A percentile compares a stretch with the other conserved stretches of the same genome.
These are phyloP conservation scores for Blastocystis sp. DNA, from an alignment of 352 stramenopile species.

Conservation along the genomic window DNA sequence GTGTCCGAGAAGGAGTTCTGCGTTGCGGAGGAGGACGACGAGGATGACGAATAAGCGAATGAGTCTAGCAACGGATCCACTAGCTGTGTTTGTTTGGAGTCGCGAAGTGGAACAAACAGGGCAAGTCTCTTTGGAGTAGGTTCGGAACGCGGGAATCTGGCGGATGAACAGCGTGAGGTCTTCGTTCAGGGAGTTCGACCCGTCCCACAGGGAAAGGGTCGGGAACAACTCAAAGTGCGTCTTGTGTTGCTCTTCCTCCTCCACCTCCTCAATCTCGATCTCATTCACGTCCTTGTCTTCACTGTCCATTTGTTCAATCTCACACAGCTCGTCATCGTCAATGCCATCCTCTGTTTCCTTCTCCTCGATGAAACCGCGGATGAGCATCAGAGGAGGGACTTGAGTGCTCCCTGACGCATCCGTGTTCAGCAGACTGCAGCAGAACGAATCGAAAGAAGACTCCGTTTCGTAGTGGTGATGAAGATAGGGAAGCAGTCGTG, in stretches of 20 bases:
- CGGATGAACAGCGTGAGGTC: conserved; percentile 12
- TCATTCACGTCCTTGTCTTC: background rate
- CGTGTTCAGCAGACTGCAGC: conserved; percentile 40
- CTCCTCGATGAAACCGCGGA: conserved; percentile 40
- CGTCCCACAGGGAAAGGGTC: background rate
- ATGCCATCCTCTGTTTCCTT: background rate
- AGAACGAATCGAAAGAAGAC: conserved; percentile 18
- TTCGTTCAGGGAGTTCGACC: background rate
- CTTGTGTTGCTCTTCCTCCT: background rate
- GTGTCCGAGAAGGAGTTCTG: conserved; percentile 66
- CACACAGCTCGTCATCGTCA: background rate
- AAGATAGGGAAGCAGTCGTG: conserved; percentile 35
- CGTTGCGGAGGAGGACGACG: conserved; percentile 38
- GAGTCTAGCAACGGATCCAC: background rate
- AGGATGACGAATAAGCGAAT: conserved; percentile 49
- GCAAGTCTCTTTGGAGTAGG: background rate
- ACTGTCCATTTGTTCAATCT: background rate
- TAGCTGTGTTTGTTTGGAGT: conserved; percentile 28
- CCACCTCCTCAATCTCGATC: background rate
- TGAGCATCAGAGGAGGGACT: conserved; percentile 3
- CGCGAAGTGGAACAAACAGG: too few species aligned
- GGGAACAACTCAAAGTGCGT: conserved; percentile 34
- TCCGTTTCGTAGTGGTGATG: background rate
- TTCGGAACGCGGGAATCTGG: conserved; percentile 35
- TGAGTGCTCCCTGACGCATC: background rate